phyloP scores from a whole-genome alignment of 2,329 filamentous ascomycete species.

The Fusarium clavum region DNA sequence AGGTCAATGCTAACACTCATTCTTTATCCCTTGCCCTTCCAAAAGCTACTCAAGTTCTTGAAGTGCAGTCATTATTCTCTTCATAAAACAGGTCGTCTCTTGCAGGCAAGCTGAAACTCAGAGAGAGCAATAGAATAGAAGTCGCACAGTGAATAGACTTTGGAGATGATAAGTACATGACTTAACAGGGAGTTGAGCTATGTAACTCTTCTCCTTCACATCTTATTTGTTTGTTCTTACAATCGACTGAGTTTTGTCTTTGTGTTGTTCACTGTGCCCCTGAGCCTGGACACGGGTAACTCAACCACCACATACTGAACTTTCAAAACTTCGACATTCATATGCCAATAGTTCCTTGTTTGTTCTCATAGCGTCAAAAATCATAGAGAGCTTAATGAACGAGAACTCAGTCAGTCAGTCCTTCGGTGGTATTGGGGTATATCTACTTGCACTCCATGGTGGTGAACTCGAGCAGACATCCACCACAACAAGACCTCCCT shows the following conservation, averaged over 20 bases:
- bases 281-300: no score
- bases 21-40: no score
- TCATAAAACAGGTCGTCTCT: not conserved
- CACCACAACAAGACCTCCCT: not conserved
- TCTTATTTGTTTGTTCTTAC: not conserved
- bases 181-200: not conserved
- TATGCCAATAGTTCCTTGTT: not conserved
- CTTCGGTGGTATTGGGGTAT: not conserved
- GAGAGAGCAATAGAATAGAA: not conserved
- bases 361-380: not conserved
- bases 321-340: not conserved
- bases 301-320: not conserved
- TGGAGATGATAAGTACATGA: not conserved
- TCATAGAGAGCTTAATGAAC: not conserved
- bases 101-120: not conserved
- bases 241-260: not conserved
- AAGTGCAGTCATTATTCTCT: not conserved
- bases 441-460: not conserved
- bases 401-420: not conserved
- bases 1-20: no score
- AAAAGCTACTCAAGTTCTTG: not conserved
- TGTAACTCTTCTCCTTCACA: accelerated
- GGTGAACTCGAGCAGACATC: not conserved
- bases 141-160: not conserved
- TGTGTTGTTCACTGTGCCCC: no score